Base-by-base conservation (phyloP, 768 basidiomycete species). In the Russula foetens region DNA sequence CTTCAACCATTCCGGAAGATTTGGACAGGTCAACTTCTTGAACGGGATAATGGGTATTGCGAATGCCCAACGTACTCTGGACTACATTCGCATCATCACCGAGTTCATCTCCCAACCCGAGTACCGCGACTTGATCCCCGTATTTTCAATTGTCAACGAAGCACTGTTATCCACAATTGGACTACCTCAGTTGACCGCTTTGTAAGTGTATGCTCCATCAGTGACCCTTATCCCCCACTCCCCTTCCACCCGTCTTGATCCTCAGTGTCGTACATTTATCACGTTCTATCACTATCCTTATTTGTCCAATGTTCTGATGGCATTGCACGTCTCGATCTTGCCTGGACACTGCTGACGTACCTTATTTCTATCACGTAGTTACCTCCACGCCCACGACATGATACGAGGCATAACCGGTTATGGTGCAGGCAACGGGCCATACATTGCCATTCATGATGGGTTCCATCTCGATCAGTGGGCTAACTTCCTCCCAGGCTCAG, bases 81-180 rank as follows among this genome's bases (percentile, higher is more conserved):
- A 88, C 71, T 86, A 89, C 68, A 84, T 95, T 63, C 83, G 92
- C 28, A 78, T 87, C 31, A 74, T 91, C 64, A 81, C 83, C 48
- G 86, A 90, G 73, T 97, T 96, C 75, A 86, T 96, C 69, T 81
- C 82, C 4, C 90, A 92, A 70, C 82, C 85, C 65, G 76, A 82
- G 67, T 91, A 87, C 76, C 75, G 73, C 60, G 74, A 85, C 53
- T 81, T 92, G 7, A 74, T 87, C 38, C 79, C 79, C 15, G 69
- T 83, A 60, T 84, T 85, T 65, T 84, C 84, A 7, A 80, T 88
- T 55, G 69, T 88, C 28, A 89, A 89, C 66, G 88, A 90, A 70
- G 77, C 85, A 8, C 71, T 81, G 23, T 60, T 81, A 38, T 67
- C 71, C 3, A 74, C 74, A 11, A 85, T 91, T 54, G 89, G 89